phyloP scores from a whole-genome alignment of 2,329 filamentous ascomycete genomes.

The Dactylellina leptospora region DNA sequence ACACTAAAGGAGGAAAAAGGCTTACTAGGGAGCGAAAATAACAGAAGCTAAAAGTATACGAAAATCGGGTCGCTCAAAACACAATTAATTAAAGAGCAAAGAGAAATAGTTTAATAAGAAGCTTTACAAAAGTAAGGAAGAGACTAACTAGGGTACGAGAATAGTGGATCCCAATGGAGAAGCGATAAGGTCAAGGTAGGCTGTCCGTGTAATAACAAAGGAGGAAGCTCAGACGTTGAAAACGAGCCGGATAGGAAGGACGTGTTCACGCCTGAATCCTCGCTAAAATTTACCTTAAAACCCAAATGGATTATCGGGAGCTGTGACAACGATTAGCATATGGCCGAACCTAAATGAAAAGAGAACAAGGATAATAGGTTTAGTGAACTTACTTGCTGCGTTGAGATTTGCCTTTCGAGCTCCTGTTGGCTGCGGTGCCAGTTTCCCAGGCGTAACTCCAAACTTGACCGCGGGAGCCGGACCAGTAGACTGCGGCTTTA shows the following conservation, averaged over 20 bases:
- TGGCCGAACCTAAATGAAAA: slow-evolving; percentile 11
- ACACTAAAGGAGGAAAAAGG: slow-evolving; percentile 12
- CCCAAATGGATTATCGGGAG: slow-evolving; percentile 75
- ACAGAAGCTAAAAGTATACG: not conserved
- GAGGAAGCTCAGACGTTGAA: no score
- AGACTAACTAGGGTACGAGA: not conserved
- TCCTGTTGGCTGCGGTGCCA: slow-evolving; percentile 86
- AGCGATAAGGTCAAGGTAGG: no score
- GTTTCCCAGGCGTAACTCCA: slow-evolving; percentile 75
- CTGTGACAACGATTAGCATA: slow-evolving; percentile 60
- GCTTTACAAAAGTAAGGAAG: not conserved
- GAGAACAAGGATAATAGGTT: slow-evolving; percentile 6
- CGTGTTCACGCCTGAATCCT: not conserved
- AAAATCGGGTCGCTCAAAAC: slow-evolving; percentile 20
- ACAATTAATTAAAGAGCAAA: slow-evolving; percentile 2
- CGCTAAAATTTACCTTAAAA: slow-evolving; percentile 63
- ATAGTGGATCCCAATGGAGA: not conserved
- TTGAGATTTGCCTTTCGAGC: slow-evolving; percentile 80
- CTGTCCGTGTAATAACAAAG: no score
- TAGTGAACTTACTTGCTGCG: slow-evolving; percentile 85
- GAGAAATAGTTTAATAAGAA: not conserved
- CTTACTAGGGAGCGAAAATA: not conserved
- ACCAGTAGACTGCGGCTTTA: slow-evolving; percentile 81
- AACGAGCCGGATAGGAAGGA: no score
- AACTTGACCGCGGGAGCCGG: slow-evolving; percentile 89